A percentile compares a stretch with the other conserved stretches of the same genome.
phyloP scores from a whole-genome alignment of 768 basidiomycete genomes.

The Auriscalpium vulgare region DNA sequence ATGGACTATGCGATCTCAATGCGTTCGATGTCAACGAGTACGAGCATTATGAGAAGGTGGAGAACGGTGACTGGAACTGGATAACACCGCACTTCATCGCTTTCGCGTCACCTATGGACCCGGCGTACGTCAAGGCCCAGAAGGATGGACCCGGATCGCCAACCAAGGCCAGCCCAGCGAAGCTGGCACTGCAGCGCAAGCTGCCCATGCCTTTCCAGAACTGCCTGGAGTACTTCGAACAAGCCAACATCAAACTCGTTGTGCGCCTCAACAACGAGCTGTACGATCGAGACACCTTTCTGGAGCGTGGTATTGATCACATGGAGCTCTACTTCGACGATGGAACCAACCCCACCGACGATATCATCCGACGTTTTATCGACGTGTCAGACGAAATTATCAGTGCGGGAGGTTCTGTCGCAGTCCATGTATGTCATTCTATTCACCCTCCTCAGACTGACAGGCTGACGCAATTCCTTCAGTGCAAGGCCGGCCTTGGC shows the following conservation, averaged over 20 bases:
- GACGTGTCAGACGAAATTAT: conserved; percentile 75
- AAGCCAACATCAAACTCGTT: conserved; percentile 80
- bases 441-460: conserved; percentile 2
- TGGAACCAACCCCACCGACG: conserved; percentile 94
- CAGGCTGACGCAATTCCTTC: conserved; percentile 1
- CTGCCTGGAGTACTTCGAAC: conserved; percentile 90
- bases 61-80: conserved; percentile 96
- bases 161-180: conserved; percentile 16
- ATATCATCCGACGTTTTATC: conserved; percentile 89
- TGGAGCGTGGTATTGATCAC: conserved; percentile 81
- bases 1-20: conserved; percentile 88
- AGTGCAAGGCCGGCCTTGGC: conserved; percentile 97
- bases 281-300: conserved; percentile 76
- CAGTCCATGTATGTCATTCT: conserved; percentile 67
- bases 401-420: conserved; percentile 71
- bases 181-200: conserved; percentile 65
- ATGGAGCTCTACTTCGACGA: conserved; percentile 96
- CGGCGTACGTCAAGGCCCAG: conserved; percentile 69
- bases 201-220: conserved; percentile 77
- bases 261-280: conserved; percentile 90
- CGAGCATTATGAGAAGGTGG: conserved; percentile 91
- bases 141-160: conserved; percentile 37
- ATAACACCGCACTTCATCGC: conserved; percentile 88
- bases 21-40: conserved; percentile 92
- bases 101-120: conserved; percentile 87